A percentile compares a stretch with the other conserved stretches of the same genome.
These are phyloP conservation scores for Phytophthora podocarpi DNA, from an alignment of 352 stramenopile species.

Conservation along the genomic window DNA sequence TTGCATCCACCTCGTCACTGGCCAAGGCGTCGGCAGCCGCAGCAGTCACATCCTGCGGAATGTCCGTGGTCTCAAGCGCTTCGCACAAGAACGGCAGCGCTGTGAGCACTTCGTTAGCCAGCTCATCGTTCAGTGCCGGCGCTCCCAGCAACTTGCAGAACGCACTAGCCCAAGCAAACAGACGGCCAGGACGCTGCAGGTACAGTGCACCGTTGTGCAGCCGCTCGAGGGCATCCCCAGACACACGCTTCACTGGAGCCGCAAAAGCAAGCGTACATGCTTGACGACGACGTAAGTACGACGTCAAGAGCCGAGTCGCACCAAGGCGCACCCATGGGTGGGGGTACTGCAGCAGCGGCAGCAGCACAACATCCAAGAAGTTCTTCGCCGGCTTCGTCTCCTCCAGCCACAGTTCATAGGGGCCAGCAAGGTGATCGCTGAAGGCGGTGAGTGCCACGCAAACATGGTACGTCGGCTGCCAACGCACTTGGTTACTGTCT, in stretches of 20 bases:
- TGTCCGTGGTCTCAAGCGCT: conserved; percentile 56
- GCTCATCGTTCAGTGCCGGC: conserved; percentile 48
- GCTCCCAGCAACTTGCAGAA: conserved; percentile 79
- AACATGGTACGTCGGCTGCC: conserved; percentile 70
- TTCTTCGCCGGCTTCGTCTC: conserved; percentile 20
- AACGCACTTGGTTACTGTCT: conserved; percentile 52
- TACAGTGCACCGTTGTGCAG: conserved; percentile 48
- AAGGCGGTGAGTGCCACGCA: conserved; percentile 70
- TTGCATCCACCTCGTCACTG: conserved; percentile 22
- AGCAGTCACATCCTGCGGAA: conserved; percentile 67
- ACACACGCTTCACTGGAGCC: conserved; percentile 36
- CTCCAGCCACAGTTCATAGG: conserved; percentile 71
- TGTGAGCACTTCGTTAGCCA: conserved; percentile 62
- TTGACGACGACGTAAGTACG: conserved; percentile 66
- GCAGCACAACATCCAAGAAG: conserved; percentile 56
- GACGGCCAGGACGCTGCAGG: conserved; percentile 54
- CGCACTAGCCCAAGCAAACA: conserved; percentile 65
- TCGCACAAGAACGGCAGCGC: conserved; percentile 68
- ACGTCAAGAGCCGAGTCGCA: conserved; percentile 59
- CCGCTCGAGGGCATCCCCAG: conserved; percentile 19
- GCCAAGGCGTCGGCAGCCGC: conserved; percentile 22
- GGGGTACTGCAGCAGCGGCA: conserved; percentile 73
- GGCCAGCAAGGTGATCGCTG: conserved; percentile 59
- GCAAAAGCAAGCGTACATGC: conserved; percentile 47
- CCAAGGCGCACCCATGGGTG: conserved; percentile 77